Evolutionary conservation across 78 protist species (phyloP).

Genomic region (Pigoraptor vietnamica): DNA sequence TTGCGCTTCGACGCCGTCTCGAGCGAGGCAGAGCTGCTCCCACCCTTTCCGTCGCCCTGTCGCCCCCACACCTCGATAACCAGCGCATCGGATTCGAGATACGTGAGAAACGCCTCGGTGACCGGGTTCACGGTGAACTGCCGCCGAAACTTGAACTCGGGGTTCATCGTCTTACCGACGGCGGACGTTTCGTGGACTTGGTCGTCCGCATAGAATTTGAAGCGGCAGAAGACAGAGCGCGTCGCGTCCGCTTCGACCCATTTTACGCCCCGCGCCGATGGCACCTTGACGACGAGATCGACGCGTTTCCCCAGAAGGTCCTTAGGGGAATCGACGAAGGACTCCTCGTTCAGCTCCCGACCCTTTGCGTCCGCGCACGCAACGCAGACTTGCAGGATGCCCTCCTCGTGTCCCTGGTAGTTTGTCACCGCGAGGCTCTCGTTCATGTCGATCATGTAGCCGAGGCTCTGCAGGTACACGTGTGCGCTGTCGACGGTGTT

Average conservation of each 20-base stretch:
- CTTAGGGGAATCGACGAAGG: not conserved
- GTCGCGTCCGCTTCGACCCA: not conserved
- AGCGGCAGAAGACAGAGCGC: not conserved
- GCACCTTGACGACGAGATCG: conserved; percentile 4
- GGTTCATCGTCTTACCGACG: not conserved
- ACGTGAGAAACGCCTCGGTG: not conserved
- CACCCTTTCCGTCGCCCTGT: not conserved
- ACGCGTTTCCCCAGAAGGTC: conserved; percentile 8
- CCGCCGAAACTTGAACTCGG: conserved; percentile 8
- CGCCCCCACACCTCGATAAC: not conserved
- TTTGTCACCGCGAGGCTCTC: not conserved
- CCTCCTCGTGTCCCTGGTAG: not conserved
- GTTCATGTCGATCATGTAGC: not conserved
- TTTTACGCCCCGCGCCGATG: not conserved
- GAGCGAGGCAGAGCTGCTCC: not conserved
- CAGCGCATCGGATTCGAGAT: not conserved
- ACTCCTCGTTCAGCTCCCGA: too few relatives aligned
- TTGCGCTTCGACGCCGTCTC: too few relatives aligned
- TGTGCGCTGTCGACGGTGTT: not conserved
- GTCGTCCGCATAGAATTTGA: not conserved
- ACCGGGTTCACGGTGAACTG: conserved; percentile 1
- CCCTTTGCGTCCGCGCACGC: not conserved
- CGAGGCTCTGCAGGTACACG: not conserved
- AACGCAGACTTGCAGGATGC: not conserved
- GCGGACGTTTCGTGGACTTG: too few relatives aligned